These are phyloP conservation scores for Escovopsis sp. DNA, from an alignment of 2,329 filamentous ascomycete genomes.

Conservation along the genomic window DNA sequence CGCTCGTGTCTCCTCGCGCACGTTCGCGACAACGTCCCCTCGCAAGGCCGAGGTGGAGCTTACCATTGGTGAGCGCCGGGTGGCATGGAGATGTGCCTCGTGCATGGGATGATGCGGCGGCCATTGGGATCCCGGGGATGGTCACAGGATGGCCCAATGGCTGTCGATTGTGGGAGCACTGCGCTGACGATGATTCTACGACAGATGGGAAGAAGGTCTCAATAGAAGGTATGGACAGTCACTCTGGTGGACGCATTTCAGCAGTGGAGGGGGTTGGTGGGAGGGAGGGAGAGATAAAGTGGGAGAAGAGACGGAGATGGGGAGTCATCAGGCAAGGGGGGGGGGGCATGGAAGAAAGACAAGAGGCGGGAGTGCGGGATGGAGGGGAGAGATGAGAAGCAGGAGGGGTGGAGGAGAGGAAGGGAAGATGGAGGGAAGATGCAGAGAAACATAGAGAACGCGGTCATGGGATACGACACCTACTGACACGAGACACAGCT, in stretches of 20 bases:
- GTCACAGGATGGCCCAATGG: background rate
- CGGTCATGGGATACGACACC: too few relatives aligned
- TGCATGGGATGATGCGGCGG: too few relatives aligned
- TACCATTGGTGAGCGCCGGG: conserved; percentile 58
- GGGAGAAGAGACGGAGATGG: too few relatives aligned
- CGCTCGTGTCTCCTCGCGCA: conserved; percentile 49
- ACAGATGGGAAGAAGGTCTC: conserved; percentile 95
- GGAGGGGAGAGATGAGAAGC: too few relatives aligned
- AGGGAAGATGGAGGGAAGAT: too few relatives aligned
- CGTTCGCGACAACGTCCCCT: conserved; percentile 67
- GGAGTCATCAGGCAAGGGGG: too few relatives aligned
- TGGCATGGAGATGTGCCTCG: conserved; percentile 9
- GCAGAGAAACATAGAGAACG: too few relatives aligned
- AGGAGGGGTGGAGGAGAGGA: too few relatives aligned
- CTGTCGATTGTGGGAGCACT: conserved; percentile 1
- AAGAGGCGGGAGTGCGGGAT: too few relatives aligned
- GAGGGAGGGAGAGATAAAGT: conserved; percentile 11
- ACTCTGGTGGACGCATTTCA: conserved; percentile 6
- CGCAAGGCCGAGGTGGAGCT: conserved; percentile 88
- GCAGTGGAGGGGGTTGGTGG: conserved; percentile 6
- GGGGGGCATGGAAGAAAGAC: too few relatives aligned
- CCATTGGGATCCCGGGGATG: too few relatives aligned
- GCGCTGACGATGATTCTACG: conserved; percentile 19
- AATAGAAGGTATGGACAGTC: conserved; percentile 69
- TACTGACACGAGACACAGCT: conserved; percentile 40